Evolutionary conservation across 495 filamentous ascomycete genomes (phyloP).

Genomic region (Talaromyces wortmannii): DNA sequence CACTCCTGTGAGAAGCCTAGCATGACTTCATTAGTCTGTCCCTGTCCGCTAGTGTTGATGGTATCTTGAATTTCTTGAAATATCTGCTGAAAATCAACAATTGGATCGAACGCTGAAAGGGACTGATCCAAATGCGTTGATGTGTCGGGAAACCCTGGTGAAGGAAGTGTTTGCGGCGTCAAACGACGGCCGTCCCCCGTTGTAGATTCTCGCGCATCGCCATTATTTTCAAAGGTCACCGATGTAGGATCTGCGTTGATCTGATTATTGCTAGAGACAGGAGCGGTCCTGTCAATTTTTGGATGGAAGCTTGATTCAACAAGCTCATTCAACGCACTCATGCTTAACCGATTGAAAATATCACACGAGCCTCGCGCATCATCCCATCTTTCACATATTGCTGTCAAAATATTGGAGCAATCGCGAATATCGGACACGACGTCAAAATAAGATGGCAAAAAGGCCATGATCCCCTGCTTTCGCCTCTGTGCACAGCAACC

Average conservation of each 20-base stretch:
- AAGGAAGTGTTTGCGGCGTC: background rate
- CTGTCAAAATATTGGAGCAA: slow-evolving; percentile 2
- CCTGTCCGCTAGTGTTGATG: background rate
- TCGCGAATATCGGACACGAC: background rate
- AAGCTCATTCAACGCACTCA: background rate
- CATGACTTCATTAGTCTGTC: background rate
- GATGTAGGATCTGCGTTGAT: background rate
- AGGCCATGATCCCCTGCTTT: background rate
- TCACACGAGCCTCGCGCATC: slow-evolving; percentile 3
- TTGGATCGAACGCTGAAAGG: background rate
- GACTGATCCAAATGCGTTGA: background rate
- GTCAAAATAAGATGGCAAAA: background rate
- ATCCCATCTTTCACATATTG: slow-evolving; percentile 4
- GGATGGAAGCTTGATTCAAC: background rate
- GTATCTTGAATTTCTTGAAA: background rate
- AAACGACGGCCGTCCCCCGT: slow-evolving; percentile 6
- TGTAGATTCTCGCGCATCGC: slow-evolving; percentile 11
- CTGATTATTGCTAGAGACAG: background rate
- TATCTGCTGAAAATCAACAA: background rate
- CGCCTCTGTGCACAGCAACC: slow-evolving; percentile 2
- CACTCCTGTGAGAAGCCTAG: background rate
- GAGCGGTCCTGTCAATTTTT: background rate
- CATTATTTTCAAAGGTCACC: slow-evolving; percentile 12
- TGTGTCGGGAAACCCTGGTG: background rate
- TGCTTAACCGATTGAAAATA: background rate